Evolutionary conservation across 208 protist genomes (phyloP).

Genomic region (Acanthamoeba culbertsoni): DNA sequence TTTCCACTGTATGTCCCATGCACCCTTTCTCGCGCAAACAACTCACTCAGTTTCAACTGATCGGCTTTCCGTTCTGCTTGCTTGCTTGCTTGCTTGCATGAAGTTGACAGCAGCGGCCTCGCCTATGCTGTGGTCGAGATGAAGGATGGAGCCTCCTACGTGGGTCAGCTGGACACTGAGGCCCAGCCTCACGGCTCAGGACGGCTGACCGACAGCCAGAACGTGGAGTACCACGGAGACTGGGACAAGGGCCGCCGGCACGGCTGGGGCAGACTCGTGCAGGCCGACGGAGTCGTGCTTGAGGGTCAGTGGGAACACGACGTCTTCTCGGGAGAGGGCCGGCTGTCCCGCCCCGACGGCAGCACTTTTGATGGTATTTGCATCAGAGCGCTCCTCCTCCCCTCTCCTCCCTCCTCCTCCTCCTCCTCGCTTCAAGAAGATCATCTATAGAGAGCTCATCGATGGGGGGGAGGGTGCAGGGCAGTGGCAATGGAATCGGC

Average conservation of each 20-base stretch:
- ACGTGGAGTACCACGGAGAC: neutral
- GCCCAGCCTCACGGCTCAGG: neutral
- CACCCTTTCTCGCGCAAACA: too few relatives aligned
- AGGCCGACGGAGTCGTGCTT: neutral
- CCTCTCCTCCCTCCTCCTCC: too few relatives aligned
- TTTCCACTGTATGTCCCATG: neutral
- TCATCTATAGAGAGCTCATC: neutral
- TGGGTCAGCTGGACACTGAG: neutral
- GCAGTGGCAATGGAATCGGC: neutral
- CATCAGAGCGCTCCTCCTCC: too few relatives aligned
- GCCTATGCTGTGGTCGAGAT: neutral
- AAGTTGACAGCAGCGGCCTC: neutral
- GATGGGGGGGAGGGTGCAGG: neutral
- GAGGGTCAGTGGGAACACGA: conserved; percentile 22
- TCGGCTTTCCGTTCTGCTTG: neutral
- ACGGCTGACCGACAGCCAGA: neutral
- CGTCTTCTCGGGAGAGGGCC: conserved; percentile 5
- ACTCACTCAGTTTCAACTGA: too few relatives aligned
- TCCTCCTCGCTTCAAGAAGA: too few relatives aligned
- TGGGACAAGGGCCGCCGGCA: neutral
- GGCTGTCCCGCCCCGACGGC: neutral
- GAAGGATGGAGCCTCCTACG: neutral
- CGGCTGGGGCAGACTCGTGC: neutral
- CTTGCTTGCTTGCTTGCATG: neutral
- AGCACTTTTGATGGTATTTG: neutral